Evolutionary conservation across 2,329 filamentous ascomycete species (phyloP), one percentile per base, ranked within the genome.

Genomic region (Apiospora arundinis): DNA sequence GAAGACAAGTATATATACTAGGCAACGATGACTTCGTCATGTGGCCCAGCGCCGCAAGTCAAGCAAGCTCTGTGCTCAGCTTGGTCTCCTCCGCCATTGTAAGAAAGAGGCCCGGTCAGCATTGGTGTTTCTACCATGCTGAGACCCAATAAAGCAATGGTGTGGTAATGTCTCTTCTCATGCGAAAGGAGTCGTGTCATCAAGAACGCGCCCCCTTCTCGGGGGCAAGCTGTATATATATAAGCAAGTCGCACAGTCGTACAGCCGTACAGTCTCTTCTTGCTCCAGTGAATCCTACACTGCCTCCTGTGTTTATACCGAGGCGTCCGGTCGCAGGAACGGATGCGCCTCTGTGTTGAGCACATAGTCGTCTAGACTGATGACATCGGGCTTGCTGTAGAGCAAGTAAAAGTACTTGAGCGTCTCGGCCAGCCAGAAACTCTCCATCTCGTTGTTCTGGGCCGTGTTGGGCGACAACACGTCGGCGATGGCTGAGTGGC

Each of bases 391-490:
- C 70, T 91, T 82, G 37, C 67, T 68, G 45, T 93, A 97, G 68
- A 97, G 86, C 71, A 97, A 81, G 80, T 94, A 97, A 75, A 96
- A 97, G 79, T 97, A 97, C 85, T 97, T 98, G 76, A 97, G 84
- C 52, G 94, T 97, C 86, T 97, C 95, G 4, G 93, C 93, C 73
- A 94, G 85, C 93, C 95, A 97, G 81, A 97, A 97, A 78, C 92
- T 95, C 83, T 97, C 92, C 93, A 95, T 95, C 75, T 86, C 85
- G 79, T 95, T 89, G 49, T 81, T 79, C 70, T 86, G 83, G 12
- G 76, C 77, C 0, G 85, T 81, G 23, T 85, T 80, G 1, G 81
- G 71, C 7, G 73, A 71, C 32, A 86, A 82, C 16, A 95, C 92
- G 77, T 93, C 89, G 67, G 85, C 81, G 70, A 96, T 89, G 48